Conservation (phyloP, 768 basidiomycete genomes). For the Candolleomyces efflorescens region DNA sequence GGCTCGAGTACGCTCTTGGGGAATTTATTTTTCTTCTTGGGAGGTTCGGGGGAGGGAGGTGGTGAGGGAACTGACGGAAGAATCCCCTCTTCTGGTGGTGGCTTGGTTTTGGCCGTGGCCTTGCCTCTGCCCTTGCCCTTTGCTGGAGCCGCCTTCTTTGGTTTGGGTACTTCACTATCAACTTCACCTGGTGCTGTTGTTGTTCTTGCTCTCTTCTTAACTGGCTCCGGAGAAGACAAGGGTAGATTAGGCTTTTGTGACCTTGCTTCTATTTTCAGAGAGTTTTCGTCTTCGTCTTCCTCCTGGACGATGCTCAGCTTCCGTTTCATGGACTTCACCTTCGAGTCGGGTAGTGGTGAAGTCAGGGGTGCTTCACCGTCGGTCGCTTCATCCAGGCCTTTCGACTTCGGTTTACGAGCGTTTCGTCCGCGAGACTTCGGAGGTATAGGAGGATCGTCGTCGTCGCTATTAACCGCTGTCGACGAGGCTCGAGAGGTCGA, state of each 20-base stretch:
- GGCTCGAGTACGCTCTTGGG: background rate
- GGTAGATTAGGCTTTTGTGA: background rate
- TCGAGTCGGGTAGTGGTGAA: background rate
- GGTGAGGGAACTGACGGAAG: background rate
- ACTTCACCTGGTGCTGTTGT: background rate
- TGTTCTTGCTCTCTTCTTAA: background rate
- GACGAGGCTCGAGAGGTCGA: background rate
- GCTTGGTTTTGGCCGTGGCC: background rate
- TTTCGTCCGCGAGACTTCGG: background rate
- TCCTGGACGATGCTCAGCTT: constrained; percentile 10
- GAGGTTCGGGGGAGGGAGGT: background rate
- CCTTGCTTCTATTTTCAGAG: background rate
- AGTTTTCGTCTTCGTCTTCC: constrained; percentile 2
- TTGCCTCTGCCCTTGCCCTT: background rate
- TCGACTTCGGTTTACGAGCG: constrained; percentile 3
- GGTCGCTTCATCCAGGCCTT: background rate
- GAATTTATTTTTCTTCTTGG: background rate
- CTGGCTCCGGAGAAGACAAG: background rate
- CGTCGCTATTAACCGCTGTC: background rate
- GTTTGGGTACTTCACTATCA: background rate
- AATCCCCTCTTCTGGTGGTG: background rate
- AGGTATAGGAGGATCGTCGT: background rate
- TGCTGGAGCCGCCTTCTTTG: background rate
- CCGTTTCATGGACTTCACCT: background rate
- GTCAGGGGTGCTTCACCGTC: background rate